Percentiles rank a stretch among this genome's conserved stretches.
phyloP scores from a whole-genome alignment of 1,284 basidiomycete genomes.

The Rugosomyces carneus region DNA sequence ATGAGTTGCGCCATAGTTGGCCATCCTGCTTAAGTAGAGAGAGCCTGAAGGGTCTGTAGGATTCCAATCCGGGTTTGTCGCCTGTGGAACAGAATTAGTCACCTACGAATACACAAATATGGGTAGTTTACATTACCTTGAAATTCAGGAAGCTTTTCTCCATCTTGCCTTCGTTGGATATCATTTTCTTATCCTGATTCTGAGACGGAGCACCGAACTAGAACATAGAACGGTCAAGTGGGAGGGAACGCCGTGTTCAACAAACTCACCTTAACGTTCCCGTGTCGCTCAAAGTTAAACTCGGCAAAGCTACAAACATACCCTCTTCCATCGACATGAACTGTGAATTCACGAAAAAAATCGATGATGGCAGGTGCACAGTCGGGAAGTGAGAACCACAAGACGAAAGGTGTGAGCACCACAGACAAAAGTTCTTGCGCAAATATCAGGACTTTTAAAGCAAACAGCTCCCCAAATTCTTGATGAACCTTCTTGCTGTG shows the following conservation, averaged over 20 bases:
- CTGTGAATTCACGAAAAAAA: slow-evolving; percentile 94
- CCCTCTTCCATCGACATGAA: slow-evolving; percentile 93
- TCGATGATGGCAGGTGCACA: slow-evolving; percentile 90
- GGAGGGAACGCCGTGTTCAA: background rate
- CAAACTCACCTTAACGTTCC: slow-evolving; percentile 68
- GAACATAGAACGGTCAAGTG: background rate
- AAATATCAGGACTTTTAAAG: slow-evolving; percentile 85
- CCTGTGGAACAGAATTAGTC: slow-evolving; percentile 31
- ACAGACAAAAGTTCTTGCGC: slow-evolving; percentile 86
- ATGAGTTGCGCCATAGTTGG: slow-evolving; percentile 53
- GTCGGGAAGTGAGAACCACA: slow-evolving; percentile 86
- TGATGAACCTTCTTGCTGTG: slow-evolving; percentile 89
- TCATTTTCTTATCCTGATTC: slow-evolving; percentile 64
- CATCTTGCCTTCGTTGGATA: slow-evolving; percentile 93
- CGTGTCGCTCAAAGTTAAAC: slow-evolving; percentile 92
- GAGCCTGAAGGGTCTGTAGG: slow-evolving; percentile 83
- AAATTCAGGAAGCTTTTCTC: slow-evolving; percentile 97
- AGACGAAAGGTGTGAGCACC: slow-evolving; percentile 87
- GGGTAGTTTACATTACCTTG: slow-evolving; percentile 48
- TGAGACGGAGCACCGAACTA: slow-evolving; percentile 75
- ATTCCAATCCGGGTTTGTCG: slow-evolving; percentile 92
- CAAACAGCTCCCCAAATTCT: slow-evolving; percentile 85
- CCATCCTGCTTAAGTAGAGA: slow-evolving; percentile 78
- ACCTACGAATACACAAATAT: background rate
- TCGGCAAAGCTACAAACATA: slow-evolving; percentile 98